phyloP scores from a whole-genome alignment of 257 asterid genomes.

The Petunia axillaris region DNA sequence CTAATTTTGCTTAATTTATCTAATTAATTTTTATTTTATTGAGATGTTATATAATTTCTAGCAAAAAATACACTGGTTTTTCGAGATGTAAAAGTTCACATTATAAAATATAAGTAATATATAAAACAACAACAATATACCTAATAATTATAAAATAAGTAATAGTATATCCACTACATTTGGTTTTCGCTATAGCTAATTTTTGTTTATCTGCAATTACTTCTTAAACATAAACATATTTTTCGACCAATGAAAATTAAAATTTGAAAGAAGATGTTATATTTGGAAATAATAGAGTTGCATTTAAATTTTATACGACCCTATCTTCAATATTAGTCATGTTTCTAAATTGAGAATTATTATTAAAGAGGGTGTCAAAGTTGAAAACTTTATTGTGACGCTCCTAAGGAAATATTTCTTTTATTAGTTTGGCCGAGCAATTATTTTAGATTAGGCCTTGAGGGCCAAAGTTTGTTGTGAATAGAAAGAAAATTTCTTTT shows the following conservation, averaged over 20 bases:
- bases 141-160: no score
- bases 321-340: neutral
- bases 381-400: neutral
- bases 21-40: neutral
- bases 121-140: no score
- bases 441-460: neutral
- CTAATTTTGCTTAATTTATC: neutral
- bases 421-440: neutral
- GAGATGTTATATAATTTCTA: neutral
- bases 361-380: neutral
- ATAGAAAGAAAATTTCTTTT: neutral
- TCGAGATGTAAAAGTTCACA: neutral
- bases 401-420: neutral
- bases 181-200: no score
- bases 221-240: no score
- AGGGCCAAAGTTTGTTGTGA: constrained; percentile 7
- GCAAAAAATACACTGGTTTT: neutral
- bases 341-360: neutral
- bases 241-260: no score
- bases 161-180: no score
- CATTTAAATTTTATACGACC: neutral
- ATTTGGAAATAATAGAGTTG: no score
- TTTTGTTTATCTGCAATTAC: no score
- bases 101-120: no score
- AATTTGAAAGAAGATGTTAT: no score